phyloP scores from a whole-genome alignment of 768 basidiomycete species.

The Mycena latifolia region DNA sequence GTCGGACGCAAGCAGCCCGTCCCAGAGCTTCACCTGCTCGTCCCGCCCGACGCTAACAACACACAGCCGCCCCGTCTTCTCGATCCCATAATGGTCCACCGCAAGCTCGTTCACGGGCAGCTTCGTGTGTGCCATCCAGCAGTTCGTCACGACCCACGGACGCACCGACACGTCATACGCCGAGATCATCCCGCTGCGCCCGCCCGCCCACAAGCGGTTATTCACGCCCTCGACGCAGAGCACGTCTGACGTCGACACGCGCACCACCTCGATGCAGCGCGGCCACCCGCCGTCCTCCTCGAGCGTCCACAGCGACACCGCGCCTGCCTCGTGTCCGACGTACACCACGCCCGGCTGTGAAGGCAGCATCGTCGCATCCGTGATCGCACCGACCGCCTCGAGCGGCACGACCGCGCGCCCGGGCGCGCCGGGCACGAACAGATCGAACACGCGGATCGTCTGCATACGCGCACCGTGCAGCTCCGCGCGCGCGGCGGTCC shows the following conservation, averaged over 20 bases:
- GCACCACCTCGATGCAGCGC: constrained; percentile 79
- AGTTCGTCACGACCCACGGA: constrained; percentile 91
- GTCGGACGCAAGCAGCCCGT: constrained; percentile 85
- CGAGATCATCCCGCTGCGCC: constrained; percentile 83
- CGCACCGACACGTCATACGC: constrained; percentile 80
- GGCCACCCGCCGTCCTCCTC: constrained; percentile 67
- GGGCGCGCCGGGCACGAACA: constrained; percentile 69
- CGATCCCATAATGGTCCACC: constrained; percentile 83
- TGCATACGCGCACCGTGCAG: constrained; percentile 69
- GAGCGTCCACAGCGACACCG: constrained; percentile 84
- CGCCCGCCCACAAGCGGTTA: constrained; percentile 88
- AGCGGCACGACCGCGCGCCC: constrained; percentile 69
- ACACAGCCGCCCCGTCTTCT: constrained; percentile 71
- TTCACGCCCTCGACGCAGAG: constrained; percentile 88
- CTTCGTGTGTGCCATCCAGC: constrained; percentile 85
- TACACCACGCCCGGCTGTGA: constrained; percentile 76
- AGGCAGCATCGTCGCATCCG: constrained; percentile 82
- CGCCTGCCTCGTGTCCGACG: constrained; percentile 94
- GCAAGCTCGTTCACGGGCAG: constrained; percentile 73
- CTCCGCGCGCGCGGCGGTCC: constrained; percentile 79
- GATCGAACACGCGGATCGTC: constrained; percentile 85
- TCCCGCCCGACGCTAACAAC: constrained; percentile 85
- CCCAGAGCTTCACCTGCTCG: constrained; percentile 85
- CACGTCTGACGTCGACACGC: constrained; percentile 86
- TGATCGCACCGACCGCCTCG: constrained; percentile 86